Evolutionary conservation across 1,284 basidiomycete species (phyloP).

Genomic region (Testicularia cyperi): DNA sequence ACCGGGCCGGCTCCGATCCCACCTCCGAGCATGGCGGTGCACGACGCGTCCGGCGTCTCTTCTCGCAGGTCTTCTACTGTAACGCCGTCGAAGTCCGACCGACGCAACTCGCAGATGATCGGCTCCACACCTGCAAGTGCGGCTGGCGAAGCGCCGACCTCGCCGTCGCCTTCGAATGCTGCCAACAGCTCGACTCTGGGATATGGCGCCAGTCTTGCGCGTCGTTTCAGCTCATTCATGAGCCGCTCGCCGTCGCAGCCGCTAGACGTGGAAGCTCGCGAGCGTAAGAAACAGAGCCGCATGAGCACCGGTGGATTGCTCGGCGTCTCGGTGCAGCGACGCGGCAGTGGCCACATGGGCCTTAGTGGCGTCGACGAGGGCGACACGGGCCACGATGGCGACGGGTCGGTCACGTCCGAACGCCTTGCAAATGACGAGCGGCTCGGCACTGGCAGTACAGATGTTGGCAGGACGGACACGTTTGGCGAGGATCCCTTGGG

Average conservation of each 20-base stretch:
- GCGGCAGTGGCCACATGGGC: constrained; percentile 20
- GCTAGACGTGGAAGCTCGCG: constrained; percentile 36
- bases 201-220: constrained; percentile 39
- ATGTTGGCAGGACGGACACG: too few relatives aligned
- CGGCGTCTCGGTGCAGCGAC: constrained; percentile 3
- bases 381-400: constrained; percentile 4
- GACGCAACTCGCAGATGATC: too few relatives aligned
- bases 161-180: constrained; percentile 7
- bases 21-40: too few relatives aligned
- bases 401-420: constrained; percentile 16
- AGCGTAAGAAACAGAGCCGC: constrained; percentile 44
- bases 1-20: too few relatives aligned
- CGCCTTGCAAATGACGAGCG: constrained; percentile 9
- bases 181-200: constrained; percentile 25
- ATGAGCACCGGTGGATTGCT: constrained; percentile 51
- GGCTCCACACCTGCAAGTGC: too few relatives aligned
- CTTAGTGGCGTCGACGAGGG: constrained; percentile 23
- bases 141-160: too few relatives aligned
- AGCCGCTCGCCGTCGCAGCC: constrained; percentile 45
- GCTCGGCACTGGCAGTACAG: constrained; percentile 8
- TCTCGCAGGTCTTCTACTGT: too few relatives aligned
- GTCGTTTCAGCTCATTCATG: constrained; percentile 52
- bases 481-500: background rate
- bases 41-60: too few relatives aligned
- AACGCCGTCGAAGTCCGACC: too few relatives aligned